Evolutionary conservation across 345 rosid species (phyloP).

Genomic region (Zanthoxylum bungeanum): DNA sequence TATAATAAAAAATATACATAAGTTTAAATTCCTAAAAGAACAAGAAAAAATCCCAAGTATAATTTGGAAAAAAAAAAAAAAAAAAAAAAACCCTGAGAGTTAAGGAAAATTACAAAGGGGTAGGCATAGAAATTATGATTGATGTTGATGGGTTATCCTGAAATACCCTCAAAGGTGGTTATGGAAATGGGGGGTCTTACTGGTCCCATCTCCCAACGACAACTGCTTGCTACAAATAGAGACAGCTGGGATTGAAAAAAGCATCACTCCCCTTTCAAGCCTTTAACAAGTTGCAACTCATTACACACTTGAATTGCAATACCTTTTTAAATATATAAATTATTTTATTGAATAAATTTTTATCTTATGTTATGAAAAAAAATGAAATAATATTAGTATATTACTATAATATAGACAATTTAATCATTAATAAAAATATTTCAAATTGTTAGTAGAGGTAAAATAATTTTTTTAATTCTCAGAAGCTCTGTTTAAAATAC

Average conservation of each 20-base stretch:
- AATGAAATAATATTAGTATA: too few relatives aligned
- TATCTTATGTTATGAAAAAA: too few relatives aligned
- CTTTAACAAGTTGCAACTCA: constrained; percentile 31
- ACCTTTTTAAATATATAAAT: too few relatives aligned
- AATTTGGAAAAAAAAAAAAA: constrained; percentile 14
- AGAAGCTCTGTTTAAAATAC: too few relatives aligned
- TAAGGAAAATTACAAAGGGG: constrained; percentile 31
- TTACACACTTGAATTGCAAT: constrained; percentile 30
- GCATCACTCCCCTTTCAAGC: constrained; percentile 13
- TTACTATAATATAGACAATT: too few relatives aligned
- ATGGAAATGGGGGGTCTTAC: constrained; percentile 34
- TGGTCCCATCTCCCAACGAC: constrained; percentile 45
- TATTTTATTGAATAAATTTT: too few relatives aligned
- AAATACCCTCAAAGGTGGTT: constrained; percentile 30
- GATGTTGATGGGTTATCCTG: constrained; percentile 60
- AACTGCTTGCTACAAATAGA: constrained; percentile 33
- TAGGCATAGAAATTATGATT: constrained; percentile 42
- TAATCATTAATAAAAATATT: too few relatives aligned
- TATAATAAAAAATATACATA: not conserved
- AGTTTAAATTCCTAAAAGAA: constrained; percentile 7
- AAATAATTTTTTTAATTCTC: too few relatives aligned
- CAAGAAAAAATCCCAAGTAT: constrained; percentile 8
- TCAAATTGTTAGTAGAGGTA: too few relatives aligned
- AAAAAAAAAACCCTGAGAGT: constrained; percentile 6
- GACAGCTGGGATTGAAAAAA: constrained; percentile 44